Evolutionary conservation across 495 filamentous ascomycete genomes (phyloP).

Genomic region (Hypoxylon fuscum): DNA sequence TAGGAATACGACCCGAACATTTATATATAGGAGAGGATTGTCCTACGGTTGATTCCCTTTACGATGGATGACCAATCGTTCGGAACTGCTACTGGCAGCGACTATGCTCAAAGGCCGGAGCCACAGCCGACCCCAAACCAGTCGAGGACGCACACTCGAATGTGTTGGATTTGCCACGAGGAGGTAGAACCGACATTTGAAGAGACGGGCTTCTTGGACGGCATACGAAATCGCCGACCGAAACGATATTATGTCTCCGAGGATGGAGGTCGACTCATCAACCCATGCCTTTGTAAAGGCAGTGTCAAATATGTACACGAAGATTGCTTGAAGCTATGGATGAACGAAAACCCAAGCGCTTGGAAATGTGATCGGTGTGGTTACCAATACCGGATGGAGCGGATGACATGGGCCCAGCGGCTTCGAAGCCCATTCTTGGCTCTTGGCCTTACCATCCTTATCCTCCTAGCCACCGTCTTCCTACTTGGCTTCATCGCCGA

Average conservation of each 20-base stretch:
- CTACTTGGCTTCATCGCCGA: slow-evolving; percentile 89
- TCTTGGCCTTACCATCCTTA: slow-evolving; percentile 70
- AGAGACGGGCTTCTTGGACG: slow-evolving; percentile 65
- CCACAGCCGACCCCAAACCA: slow-evolving; percentile 41
- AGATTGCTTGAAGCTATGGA: slow-evolving; percentile 89
- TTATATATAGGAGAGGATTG: not conserved
- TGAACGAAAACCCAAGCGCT: slow-evolving; percentile 75
- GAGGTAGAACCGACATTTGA: slow-evolving; percentile 80
- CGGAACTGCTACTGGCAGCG: slow-evolving; percentile 24
- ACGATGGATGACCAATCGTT: slow-evolving; percentile 15
- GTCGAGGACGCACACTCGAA: slow-evolving; percentile 55
- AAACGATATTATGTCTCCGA: slow-evolving; percentile 77
- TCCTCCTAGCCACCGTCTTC: slow-evolving; percentile 77
- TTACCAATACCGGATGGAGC: slow-evolving; percentile 82
- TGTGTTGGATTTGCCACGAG: slow-evolving; percentile 94
- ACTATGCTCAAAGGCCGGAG: slow-evolving; percentile 11
- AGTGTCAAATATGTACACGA: slow-evolving; percentile 94
- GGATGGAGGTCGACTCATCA: slow-evolving; percentile 82
- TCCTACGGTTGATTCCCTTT: slow-evolving; percentile 6
- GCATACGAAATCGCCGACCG: slow-evolving; percentile 68
- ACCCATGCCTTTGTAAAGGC: slow-evolving; percentile 93
- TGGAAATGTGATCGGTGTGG: slow-evolving; percentile 91
- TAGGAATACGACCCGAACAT: slow-evolving; percentile 1
- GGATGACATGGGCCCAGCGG: slow-evolving; percentile 78
- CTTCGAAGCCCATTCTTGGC: slow-evolving; percentile 73